Base-by-base conservation (phyloP, 202 grass and related monocot genomes). In the Alloteropsis angusta region DNA sequence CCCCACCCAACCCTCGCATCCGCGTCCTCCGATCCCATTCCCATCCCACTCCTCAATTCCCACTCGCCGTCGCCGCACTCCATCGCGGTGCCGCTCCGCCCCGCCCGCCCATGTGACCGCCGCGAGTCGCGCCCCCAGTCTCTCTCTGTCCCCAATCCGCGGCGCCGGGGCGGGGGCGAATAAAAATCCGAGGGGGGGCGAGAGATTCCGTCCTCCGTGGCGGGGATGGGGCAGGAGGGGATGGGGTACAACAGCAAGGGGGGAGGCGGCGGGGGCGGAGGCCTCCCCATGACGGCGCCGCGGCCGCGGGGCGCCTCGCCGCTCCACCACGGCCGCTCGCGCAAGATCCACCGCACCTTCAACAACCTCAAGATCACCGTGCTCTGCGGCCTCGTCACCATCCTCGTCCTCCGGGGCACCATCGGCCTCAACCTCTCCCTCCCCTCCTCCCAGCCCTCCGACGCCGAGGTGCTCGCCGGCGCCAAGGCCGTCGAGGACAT, bases 311-410 rank as follows among this genome's bases (percentile, higher is more conserved):
- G 80, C 5, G 84, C 81, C 15, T 68, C 84, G 18, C 83, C 84
- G 80, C 86, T 79, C 39, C 47, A 65, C 55, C 66, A 72, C 41
- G 49, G 44, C 75, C 90, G 88, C 12, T 77, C 81, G 30, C 92
- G 92, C 61, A 93, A 94, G 87, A 95, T 95, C 28, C 80, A 79
- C 61, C 90, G 86, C 77, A 97, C 94, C 9, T 95, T 95, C 92
- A 98, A 98, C 81, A 95, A 98, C 89, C 49, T 98, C 67, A 98
- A 98, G 89, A 87, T 95, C 82, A 98, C 95, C 30, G 74, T 98
- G n/a, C 87, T 98, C 22, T 98, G 96, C 86, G 92, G 96, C 61
- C 78, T 98, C 49, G 89, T 98, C 74, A 98, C 96, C 75, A 93
- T 98, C 64, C 92, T 98, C 72, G 85, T 98, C 74, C 84, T 98